phyloP scores from a whole-genome alignment of 108 stramenopile genomes.

The Ochromonas danica region DNA sequence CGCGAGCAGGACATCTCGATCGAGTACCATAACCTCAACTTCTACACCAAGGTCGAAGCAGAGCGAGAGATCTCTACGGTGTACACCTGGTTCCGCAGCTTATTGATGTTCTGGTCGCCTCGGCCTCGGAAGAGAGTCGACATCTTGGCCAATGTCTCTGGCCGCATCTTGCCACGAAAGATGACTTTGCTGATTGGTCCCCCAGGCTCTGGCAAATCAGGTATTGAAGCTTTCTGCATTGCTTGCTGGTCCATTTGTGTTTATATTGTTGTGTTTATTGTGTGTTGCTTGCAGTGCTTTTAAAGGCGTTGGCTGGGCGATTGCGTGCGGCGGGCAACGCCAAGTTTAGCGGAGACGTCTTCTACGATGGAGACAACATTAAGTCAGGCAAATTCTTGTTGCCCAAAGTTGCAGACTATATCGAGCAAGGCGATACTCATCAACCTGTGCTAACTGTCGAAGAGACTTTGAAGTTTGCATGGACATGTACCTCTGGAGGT shows the following conservation, averaged over 20 bases:
- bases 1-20: not conserved
- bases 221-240: too few relatives aligned
- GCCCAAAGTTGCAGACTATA: slow-evolving; percentile 51
- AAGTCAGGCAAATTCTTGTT: slow-evolving; percentile 38
- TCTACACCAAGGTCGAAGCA: not conserved
- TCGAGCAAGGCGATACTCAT: slow-evolving; percentile 71
- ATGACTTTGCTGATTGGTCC: slow-evolving; percentile 76
- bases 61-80: slow-evolving; percentile 24
- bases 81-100: not conserved
- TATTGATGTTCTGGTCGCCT: not conserved
- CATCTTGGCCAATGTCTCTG: not conserved
- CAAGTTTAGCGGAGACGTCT: slow-evolving; percentile 26
- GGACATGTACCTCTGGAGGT: slow-evolving; percentile 59
- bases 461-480: slow-evolving; percentile 76
- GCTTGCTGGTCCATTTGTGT: not conserved
- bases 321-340: slow-evolving; percentile 32
- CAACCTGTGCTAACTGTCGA: slow-evolving; percentile 68
- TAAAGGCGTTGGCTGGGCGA: slow-evolving; percentile 45
- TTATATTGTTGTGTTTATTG: not conserved
- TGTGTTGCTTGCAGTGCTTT: slow-evolving; percentile 33
- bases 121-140: not conserved
- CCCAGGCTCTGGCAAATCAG: slow-evolving; percentile 71
- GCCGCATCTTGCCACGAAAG: slow-evolving; percentile 54
- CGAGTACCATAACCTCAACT: not conserved
- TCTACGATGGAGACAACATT: slow-evolving; percentile 44